Evolutionary conservation across 495 filamentous ascomycete genomes (phyloP).

Genomic region (Penicillium macrosclerotiorum): DNA sequence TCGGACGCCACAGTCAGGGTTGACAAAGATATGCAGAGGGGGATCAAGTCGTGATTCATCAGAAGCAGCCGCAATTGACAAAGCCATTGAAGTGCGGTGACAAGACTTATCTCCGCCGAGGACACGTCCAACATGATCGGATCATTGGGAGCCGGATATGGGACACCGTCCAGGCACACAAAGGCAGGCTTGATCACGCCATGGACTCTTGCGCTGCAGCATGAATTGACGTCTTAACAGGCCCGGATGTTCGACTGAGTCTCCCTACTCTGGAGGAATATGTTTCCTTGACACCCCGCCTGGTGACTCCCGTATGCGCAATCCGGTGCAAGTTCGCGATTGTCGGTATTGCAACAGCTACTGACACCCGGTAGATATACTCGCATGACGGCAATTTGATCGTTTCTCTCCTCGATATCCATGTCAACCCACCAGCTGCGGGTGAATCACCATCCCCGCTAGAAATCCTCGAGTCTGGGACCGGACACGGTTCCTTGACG

Average conservation of each 20-base stretch:
- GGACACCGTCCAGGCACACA: constrained; percentile 52
- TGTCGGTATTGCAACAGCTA: background rate
- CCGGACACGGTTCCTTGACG: constrained; percentile 74
- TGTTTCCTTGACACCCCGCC: constrained; percentile 57
- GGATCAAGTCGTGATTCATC: constrained; percentile 56
- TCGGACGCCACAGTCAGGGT: background rate
- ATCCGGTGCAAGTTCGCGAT: background rate
- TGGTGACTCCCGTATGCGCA: constrained; percentile 67
- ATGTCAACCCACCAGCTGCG: constrained; percentile 45
- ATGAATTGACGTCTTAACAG: constrained; percentile 20
- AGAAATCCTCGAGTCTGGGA: constrained; percentile 79
- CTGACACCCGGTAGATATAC: constrained; percentile 60
- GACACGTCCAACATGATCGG: constrained; percentile 52
- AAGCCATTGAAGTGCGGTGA: constrained; percentile 46
- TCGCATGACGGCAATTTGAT: constrained; percentile 69
- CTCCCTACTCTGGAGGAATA: constrained; percentile 71
- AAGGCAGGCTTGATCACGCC: constrained; percentile 33
- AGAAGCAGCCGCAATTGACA: constrained; percentile 48
- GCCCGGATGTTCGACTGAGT: constrained; percentile 51
- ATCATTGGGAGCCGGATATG: constrained; percentile 63
- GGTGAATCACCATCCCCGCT: constrained; percentile 31
- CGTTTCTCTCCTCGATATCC: constrained; percentile 70
- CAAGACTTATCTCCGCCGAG: constrained; percentile 47
- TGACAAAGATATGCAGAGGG: constrained; percentile 44
- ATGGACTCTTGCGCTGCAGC: background rate